These are phyloP conservation scores for Aspergillus ostianus DNA, from an alignment of 495 filamentous ascomycete genomes.

Conservation along the genomic window DNA sequence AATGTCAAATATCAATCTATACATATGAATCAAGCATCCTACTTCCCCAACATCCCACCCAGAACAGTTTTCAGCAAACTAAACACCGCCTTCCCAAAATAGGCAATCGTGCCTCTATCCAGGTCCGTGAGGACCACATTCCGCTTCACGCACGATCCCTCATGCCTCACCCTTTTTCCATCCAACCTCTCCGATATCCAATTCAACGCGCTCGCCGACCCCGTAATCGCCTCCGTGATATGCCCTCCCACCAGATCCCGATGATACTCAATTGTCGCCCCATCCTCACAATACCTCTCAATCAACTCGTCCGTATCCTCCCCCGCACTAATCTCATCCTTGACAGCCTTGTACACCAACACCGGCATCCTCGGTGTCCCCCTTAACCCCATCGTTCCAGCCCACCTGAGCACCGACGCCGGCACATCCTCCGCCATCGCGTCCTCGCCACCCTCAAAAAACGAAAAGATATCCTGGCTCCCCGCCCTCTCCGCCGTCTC, in stretches of 20 bases:
- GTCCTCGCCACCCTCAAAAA: constrained; percentile 14
- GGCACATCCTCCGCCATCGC: constrained; percentile 11
- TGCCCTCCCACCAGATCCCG: constrained; percentile 10
- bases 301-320: constrained; percentile 44
- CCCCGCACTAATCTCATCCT: constrained; percentile 43
- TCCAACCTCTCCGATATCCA: constrained; percentile 7
- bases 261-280: constrained; percentile 11
- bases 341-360: constrained; percentile 51
- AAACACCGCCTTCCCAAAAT: constrained; percentile 16
- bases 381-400: constrained; percentile 22
- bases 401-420: constrained; percentile 13
- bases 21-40: too few species aligned
- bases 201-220: constrained; percentile 2
- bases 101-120: constrained; percentile 4
- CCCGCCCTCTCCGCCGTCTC: neutral
- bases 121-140: constrained; percentile 15
- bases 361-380: constrained; percentile 41
- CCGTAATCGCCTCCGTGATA: constrained; percentile 3
- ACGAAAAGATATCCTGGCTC: constrained; percentile 15
- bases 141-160: constrained; percentile 11
- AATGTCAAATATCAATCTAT: too few species aligned
- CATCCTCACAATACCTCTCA: constrained; percentile 31
- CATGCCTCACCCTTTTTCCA: constrained; percentile 7
- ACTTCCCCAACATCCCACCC: constrained; percentile 10
- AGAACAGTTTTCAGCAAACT: constrained; percentile 11